These are phyloP conservation scores for Leishmania lainsoni DNA, from an alignment of 208 protist species.

Conservation along the genomic window DNA sequence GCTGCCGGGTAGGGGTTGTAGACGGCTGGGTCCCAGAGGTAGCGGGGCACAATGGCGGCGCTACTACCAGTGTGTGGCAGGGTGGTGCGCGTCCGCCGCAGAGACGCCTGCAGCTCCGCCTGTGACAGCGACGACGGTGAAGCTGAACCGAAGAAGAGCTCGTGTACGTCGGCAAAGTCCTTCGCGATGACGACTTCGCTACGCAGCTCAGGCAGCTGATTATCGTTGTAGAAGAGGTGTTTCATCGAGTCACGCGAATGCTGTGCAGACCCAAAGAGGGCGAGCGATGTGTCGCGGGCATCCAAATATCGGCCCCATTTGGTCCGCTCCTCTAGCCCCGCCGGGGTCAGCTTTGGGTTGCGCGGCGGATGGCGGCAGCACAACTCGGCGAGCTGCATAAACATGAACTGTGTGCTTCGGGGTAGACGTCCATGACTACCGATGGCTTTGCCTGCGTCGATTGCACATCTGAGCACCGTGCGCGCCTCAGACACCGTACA, in stretches of 20 bases:
- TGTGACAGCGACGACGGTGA: slow-evolving; percentile 17
- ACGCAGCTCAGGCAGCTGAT: slow-evolving; percentile 69
- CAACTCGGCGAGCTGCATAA: slow-evolving; percentile 68
- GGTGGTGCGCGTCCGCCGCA: slow-evolving; percentile 58
- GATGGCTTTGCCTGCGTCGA: slow-evolving; percentile 42
- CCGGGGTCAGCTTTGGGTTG: slow-evolving; percentile 78
- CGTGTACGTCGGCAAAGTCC: slow-evolving; percentile 68
- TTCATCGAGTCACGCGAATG: slow-evolving; percentile 87
- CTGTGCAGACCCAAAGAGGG: slow-evolving; percentile 81
- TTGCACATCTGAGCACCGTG: slow-evolving; percentile 49
- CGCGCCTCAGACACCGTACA: slow-evolving; percentile 61
- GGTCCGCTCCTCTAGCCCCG: slow-evolving; percentile 67
- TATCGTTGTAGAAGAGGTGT: slow-evolving; percentile 86
- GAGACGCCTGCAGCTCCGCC: slow-evolving; percentile 23
- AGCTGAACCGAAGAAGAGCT: slow-evolving; percentile 44
- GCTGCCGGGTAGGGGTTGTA: slow-evolving; percentile 80
- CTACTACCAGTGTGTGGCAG: slow-evolving; percentile 63
- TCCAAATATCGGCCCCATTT: slow-evolving; percentile 86
- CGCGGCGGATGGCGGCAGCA: slow-evolving; percentile 70
- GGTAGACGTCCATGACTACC: slow-evolving; percentile 33
- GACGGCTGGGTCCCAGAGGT: slow-evolving; percentile 78
- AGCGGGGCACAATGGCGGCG: slow-evolving; percentile 54
- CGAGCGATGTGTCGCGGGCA: slow-evolving; percentile 84
- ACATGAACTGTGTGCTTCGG: slow-evolving; percentile 53
- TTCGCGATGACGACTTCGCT: slow-evolving; percentile 58